phyloP scores from a whole-genome alignment of 108 stramenopile genomes.

The Nitzschia inconspicua region DNA sequence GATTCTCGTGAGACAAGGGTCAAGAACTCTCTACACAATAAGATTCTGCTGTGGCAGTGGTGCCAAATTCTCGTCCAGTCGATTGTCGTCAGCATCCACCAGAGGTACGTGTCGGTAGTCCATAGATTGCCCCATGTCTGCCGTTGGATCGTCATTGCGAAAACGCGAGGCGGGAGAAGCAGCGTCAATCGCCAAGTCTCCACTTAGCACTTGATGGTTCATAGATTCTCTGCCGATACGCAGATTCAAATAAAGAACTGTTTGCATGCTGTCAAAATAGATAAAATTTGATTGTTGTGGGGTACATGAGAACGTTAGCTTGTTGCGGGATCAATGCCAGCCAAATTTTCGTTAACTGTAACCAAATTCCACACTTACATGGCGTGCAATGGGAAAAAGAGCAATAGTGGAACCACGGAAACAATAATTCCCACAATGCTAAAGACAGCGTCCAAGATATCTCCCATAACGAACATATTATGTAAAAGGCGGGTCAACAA shows the following conservation, averaged over 20 bases:
- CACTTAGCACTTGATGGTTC: constrained; percentile 18
- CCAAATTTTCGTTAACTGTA: neutral
- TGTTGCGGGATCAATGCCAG: no score
- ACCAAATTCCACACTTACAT: constrained; percentile 13
- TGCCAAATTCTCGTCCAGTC: no score
- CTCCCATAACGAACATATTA: constrained; percentile 17
- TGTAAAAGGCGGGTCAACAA: constrained; percentile 14
- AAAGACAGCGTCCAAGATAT: constrained; percentile 15
- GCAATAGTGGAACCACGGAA: constrained; percentile 8
- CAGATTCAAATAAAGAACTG: constrained; percentile 30
- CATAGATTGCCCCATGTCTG: neutral
- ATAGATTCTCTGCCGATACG: constrained; percentile 29
- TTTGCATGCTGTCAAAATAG: constrained; percentile 8
- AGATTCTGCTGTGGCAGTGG: no score
- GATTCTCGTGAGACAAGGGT: no score
- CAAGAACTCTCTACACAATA: no score
- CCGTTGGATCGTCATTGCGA: neutral
- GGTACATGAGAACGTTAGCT: no score
- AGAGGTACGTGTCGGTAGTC: constrained; percentile 32
- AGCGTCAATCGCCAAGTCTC: constrained; percentile 18
- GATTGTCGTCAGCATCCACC: constrained; percentile 22
- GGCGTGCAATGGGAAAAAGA: constrained; percentile 23
- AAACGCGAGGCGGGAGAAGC: constrained; percentile 7
- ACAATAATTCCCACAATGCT: constrained; percentile 11
- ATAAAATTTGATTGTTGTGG: neutral